Evolutionary conservation across 2,329 filamentous ascomycete species (phyloP).

Genomic region (Talaromyces sp.): DNA sequence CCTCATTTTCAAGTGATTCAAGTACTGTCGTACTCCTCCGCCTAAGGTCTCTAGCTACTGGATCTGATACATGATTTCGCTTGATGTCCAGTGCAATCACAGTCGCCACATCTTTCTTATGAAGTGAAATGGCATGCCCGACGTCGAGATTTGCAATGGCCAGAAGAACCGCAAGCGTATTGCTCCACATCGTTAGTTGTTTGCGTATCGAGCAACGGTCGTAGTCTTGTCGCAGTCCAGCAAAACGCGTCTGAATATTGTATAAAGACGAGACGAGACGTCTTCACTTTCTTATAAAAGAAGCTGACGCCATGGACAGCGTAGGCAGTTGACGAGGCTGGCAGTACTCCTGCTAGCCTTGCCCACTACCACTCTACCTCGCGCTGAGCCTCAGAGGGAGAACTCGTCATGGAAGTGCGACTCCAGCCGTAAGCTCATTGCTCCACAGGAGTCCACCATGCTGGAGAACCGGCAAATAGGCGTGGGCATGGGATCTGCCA

Average conservation of each 20-base stretch:
- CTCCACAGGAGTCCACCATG: neutral
- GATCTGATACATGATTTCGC: constrained; percentile 11
- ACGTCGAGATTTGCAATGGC: constrained; percentile 13
- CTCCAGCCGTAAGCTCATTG: neutral
- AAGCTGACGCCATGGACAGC: neutral
- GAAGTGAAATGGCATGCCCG: constrained; percentile 10
- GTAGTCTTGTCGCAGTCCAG: neutral
- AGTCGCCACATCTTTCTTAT: constrained; percentile 11
- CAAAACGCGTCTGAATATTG: neutral
- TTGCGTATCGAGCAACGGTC: neutral
- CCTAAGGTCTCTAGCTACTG: constrained; percentile 11
- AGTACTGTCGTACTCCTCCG: constrained; percentile 23
- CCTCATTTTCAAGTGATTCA: constrained; percentile 50
- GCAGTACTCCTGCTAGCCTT: neutral
- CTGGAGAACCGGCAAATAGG: neutral
- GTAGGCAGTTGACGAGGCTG: neutral
- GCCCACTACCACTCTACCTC: no score
- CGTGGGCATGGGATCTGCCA: neutral
- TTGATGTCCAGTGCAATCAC: constrained; percentile 12
- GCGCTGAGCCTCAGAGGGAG: neutral
- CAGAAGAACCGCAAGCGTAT: constrained; percentile 13
- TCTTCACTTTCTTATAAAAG: neutral
- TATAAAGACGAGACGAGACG: neutral
- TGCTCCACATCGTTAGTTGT: constrained; percentile 15
- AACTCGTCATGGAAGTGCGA: neutral